These are phyloP conservation scores for Pseudovirgaria hyperparasitica DNA, from an alignment of 2,329 filamentous ascomycete genomes.

Conservation along the genomic window DNA sequence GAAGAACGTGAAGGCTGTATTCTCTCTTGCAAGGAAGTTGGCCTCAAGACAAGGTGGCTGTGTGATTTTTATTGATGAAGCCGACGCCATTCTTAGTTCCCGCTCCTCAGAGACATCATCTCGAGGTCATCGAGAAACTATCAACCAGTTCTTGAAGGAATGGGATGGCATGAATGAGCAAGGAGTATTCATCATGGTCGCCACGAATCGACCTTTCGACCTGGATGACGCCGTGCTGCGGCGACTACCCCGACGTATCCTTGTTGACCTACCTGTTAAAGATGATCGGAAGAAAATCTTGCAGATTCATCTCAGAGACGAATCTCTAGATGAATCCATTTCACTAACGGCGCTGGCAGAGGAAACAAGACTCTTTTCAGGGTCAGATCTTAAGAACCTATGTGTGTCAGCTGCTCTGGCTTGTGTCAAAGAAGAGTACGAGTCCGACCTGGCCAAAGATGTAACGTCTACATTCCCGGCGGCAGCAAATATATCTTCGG, in stretches of 20 bases:
- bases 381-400: slow-evolving; percentile 72
- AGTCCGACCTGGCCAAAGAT: slow-evolving; percentile 11
- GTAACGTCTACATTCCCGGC: neutral
- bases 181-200: slow-evolving; percentile 94
- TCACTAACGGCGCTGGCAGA: slow-evolving; percentile 50
- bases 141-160: slow-evolving; percentile 93
- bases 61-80: slow-evolving; percentile 94
- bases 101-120: too few species aligned
- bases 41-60: too few species aligned
- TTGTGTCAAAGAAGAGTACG: slow-evolving; percentile 63
- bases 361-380: slow-evolving; percentile 65
- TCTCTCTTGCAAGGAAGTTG: slow-evolving; percentile 80
- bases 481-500: too few species aligned
- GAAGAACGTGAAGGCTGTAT: slow-evolving; percentile 86
- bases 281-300: slow-evolving; percentile 56
- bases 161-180: slow-evolving; percentile 85
- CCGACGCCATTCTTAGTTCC: slow-evolving; percentile 79
- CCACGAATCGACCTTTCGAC: slow-evolving; percentile 90
- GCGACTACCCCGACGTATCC: slow-evolving; percentile 58
- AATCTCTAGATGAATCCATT: slow-evolving; percentile 49
- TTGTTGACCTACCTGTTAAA: slow-evolving; percentile 60
- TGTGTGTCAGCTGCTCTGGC: slow-evolving; percentile 69
- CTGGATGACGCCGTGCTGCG: slow-evolving; percentile 78
- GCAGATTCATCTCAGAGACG: slow-evolving; percentile 56
- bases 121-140: slow-evolving; percentile 83